Base-by-base conservation (phyloP, 768 basidiomycete species). In the Favolaschia claudopus region DNA sequence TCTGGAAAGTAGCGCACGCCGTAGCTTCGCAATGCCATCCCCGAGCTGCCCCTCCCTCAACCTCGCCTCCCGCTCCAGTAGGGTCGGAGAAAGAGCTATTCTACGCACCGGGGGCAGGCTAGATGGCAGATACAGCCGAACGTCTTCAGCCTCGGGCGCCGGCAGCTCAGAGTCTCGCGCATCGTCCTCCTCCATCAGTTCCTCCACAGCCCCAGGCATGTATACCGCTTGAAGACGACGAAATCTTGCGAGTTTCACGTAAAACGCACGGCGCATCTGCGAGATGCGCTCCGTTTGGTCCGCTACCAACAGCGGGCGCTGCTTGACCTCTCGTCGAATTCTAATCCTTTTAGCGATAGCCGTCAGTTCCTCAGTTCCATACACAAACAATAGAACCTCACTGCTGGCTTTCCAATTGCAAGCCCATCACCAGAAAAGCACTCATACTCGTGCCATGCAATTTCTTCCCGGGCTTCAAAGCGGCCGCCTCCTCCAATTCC, bases 11-110 rank as follows among this genome's bases (percentile, higher is more conserved):
- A n/a, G n/a, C n/a, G n/a, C n/a, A n/a, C n/a, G n/a, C n/a, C n/a
- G n/a, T n/a, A n/a, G n/a, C n/a, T n/a, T n/a, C n/a, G n/a, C n/a
- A n/a, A n/a, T n/a, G n/a, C n/a, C n/a, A n/a, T n/a, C n/a, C n/a
- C n/a, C n/a, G n/a, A n/a, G n/a, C 28, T 66, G 65, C 1, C 24
- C 62, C 14, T 47, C 43, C 3, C 65, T 40, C 25, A 66, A 32
- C 38, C 36, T 25, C 0, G 34, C 37, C 47, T 66, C 64, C 31
- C 27, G 50, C 9, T 22, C 49, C 1, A 29, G 14, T 3, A 66
- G 14, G 3, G 40, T 44, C 7, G n/a, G 7, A 2, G 3, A n/a
- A 13, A 49, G 55, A 4, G 31, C 57, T 3, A 8, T 5, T 2
- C 15, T 7, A 2, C 65, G 29, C 6, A 25, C 27, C 7, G 17